Conservation (phyloP, 2,329 filamentous ascomycete genomes). For the Spiromastix sp. region DNA sequence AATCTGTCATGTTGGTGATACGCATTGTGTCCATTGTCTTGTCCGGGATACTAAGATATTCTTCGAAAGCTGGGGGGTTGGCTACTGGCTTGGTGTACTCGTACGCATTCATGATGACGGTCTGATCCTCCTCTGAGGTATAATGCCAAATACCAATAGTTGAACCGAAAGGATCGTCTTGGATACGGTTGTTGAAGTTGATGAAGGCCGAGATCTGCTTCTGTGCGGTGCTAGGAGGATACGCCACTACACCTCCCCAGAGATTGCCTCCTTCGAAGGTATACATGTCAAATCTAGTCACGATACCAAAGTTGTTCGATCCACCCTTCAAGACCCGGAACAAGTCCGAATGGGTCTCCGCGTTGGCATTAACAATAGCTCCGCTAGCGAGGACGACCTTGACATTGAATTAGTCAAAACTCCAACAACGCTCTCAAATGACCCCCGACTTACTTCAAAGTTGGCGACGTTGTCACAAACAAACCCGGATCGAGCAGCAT, state of each 20-base stretch:
- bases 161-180: too few relatives aligned
- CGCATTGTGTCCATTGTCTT: slow-evolving; percentile 1
- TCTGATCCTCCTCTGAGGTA: too few relatives aligned
- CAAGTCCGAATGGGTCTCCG: slow-evolving; percentile 17
- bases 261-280: slow-evolving; percentile 1
- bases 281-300: slow-evolving; percentile 19
- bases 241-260: slow-evolving; percentile 1
- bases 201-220: slow-evolving; percentile 1
- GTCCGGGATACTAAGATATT: not conserved
- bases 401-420: too few relatives aligned
- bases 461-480: too few relatives aligned
- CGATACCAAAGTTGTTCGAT: slow-evolving; percentile 24
- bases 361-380: slow-evolving; percentile 17
- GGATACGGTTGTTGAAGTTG: slow-evolving; percentile 5
- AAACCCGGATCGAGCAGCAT: not conserved
- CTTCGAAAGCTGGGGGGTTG: not conserved
- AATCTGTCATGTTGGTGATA: slow-evolving; percentile 4
- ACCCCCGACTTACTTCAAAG: too few relatives aligned
- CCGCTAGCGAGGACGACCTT: slow-evolving; percentile 20
- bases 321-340: slow-evolving; percentile 28
- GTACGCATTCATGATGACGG: too few relatives aligned
- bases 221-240: not conserved
- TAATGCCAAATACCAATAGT: too few relatives aligned
- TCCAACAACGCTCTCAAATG: too few relatives aligned
- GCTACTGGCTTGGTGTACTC: slow-evolving; percentile 1